Conservation (phyloP, 768 basidiomycete species). For the Lentinula raphanica region DNA sequence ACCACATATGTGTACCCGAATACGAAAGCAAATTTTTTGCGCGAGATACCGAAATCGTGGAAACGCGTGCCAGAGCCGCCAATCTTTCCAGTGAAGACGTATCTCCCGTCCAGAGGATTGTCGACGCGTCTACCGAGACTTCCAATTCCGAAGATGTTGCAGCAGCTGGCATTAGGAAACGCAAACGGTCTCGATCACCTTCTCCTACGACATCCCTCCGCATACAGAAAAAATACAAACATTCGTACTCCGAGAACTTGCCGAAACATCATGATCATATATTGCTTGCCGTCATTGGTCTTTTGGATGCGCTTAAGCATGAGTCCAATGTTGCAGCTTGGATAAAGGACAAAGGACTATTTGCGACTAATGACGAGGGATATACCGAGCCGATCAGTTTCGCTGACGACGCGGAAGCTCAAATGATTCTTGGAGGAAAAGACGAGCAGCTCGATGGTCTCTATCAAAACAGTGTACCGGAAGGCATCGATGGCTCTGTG, state of each 20-base stretch:
- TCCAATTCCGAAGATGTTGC: not conserved
- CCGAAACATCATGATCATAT: conserved; percentile 27
- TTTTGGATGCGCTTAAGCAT: conserved; percentile 38
- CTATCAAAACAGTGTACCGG: not conserved
- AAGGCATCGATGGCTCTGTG: not conserved
- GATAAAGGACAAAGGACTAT: conserved; percentile 38
- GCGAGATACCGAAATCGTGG: conserved; percentile 8
- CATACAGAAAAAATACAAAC: not conserved
- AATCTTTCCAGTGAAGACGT: not conserved
- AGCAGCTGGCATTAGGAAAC: not conserved
- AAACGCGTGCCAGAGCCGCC: not conserved
- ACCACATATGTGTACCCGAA: conserved; percentile 54
- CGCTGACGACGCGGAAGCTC: not conserved
- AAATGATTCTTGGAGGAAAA: not conserved
- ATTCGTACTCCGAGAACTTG: not conserved
- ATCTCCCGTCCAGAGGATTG: too few species aligned
- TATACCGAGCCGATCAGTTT: not conserved
- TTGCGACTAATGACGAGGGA: not conserved
- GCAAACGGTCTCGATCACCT: not conserved
- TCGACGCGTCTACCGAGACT: not conserved
- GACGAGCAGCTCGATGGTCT: not conserved
- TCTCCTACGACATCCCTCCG: not conserved
- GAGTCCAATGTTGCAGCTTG: conserved; percentile 46
- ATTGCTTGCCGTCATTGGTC: conserved; percentile 42
- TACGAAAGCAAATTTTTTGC: conserved; percentile 31